Evolutionary conservation across 1,284 basidiomycete species (phyloP).

Genomic region (Fomitopsis palustris): DNA sequence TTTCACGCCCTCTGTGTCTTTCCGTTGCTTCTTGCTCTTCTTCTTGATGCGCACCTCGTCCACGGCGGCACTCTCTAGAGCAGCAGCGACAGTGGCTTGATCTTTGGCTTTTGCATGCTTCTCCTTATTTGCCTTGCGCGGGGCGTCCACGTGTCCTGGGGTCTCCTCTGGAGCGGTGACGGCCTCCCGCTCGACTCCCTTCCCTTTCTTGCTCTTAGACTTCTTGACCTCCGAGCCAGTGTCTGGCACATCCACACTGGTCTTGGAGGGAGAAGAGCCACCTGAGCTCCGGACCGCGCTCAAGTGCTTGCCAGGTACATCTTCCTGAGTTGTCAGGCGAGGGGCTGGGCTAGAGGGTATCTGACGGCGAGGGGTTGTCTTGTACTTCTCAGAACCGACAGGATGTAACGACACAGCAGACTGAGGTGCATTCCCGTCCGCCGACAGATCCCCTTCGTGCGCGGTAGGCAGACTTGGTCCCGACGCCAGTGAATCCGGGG

Average conservation of each 20-base stretch:
- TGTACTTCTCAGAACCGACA: too few relatives aligned
- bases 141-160: not conserved
- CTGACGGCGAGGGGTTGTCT: too few relatives aligned
- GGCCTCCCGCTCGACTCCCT: not conserved
- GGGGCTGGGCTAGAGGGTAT: not conserved
- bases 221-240: not conserved
- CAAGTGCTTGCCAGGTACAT: slow-evolving; percentile 1
- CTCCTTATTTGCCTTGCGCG: not conserved
- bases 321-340: not conserved
- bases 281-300: not conserved
- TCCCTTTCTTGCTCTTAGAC: slow-evolving; percentile 8
- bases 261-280: not conserved
- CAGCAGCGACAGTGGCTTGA: not conserved
- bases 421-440: too few relatives aligned
- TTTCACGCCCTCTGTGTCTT: not conserved
- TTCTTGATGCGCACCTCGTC: not conserved
- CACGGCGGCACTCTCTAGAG: too few relatives aligned
- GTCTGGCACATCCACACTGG: not conserved
- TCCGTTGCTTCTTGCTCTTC: slow-evolving; percentile 11
- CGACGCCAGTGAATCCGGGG: not conserved
- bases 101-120: not conserved
- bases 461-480: not conserved
- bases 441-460: not conserved
- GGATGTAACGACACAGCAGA: too few relatives aligned
- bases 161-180: not conserved